These are phyloP conservation scores for Arabis alpina DNA, from an alignment of 345 rosid species.

Conservation along the genomic window DNA sequence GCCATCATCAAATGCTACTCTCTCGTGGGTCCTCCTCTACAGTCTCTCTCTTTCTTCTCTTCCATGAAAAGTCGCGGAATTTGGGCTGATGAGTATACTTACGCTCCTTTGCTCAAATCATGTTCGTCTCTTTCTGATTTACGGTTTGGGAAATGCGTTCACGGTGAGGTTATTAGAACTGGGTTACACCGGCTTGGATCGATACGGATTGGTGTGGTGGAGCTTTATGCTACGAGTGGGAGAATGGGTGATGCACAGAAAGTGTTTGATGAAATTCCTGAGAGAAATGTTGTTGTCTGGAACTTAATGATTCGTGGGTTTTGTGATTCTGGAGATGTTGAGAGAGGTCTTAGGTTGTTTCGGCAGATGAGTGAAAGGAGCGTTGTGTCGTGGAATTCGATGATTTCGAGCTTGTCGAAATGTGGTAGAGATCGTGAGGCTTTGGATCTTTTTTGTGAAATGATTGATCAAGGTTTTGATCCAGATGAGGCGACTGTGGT, in stretches of 20 bases:
- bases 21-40: conserved; percentile 51
- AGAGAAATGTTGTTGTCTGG: conserved; percentile 62
- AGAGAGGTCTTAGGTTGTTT: conserved; percentile 55
- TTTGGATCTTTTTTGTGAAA: conserved; percentile 58
- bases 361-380: conserved; percentile 58
- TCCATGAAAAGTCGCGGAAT: conserved; percentile 57
- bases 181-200: conserved; percentile 59
- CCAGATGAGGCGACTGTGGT: conserved; percentile 73
- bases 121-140: conserved; percentile 50
- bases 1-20: conserved; percentile 71
- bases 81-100: conserved; percentile 72
- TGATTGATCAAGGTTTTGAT: conserved; percentile 59
- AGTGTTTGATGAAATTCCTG: conserved; percentile 65
- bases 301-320: conserved; percentile 70
- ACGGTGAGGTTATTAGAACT: conserved; percentile 53
- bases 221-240: conserved; percentile 50
- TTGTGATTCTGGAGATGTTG: conserved; percentile 58
- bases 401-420: conserved; percentile 62
- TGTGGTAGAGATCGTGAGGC: conserved; percentile 66
- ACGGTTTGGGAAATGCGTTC: conserved; percentile 52
- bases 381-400: conserved; percentile 69
- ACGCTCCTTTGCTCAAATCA: conserved; percentile 71
- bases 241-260: conserved; percentile 61
- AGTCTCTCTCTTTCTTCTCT: conserved; percentile 54
- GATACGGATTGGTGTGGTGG: conserved; percentile 61